A percentile compares a stretch with the other conserved stretches of the same genome.
Evolutionary conservation across 2,329 filamentous ascomycete species (phyloP).

Genomic region (Paramyrothecium roridum): DNA sequence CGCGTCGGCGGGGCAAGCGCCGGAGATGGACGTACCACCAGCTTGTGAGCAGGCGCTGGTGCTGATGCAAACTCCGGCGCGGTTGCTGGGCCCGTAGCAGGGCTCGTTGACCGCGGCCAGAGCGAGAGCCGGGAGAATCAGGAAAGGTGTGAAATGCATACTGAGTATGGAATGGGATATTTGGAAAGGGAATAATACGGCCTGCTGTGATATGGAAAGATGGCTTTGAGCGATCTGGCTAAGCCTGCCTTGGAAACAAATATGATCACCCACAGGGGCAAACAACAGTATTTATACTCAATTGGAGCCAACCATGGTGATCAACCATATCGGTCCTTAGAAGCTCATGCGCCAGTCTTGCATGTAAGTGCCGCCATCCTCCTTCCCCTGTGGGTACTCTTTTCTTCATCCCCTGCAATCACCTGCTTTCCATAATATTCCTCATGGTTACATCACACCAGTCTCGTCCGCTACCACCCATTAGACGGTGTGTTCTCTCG

Average conservation of each 20-base stretch:
- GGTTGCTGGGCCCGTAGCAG: constrained; percentile 21
- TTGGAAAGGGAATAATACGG: not conserved
- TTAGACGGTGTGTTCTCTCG: no score
- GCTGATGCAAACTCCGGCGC: constrained; percentile 34
- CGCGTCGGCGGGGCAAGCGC: constrained; percentile 34
- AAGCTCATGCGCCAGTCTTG: not conserved
- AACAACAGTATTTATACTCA: not conserved
- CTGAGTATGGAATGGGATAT: constrained; percentile 2
- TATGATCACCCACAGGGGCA: not conserved
- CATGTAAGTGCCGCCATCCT: not conserved
- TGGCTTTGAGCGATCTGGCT: not conserved
- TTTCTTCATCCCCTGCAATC: no score
- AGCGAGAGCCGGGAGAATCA: constrained; percentile 10
- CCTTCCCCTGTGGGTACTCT: not conserved
- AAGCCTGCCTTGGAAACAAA: not conserved
- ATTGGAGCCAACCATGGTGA: not conserved
- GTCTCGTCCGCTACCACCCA: no score
- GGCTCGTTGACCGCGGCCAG: constrained; percentile 26
- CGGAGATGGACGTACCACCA: constrained; percentile 33
- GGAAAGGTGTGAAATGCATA: constrained; percentile 14
- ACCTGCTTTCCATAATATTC: no score
- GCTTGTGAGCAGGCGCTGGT: constrained; percentile 27
- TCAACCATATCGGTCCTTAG: no score
- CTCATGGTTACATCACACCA: no score
- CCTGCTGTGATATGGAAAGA: not conserved